Evolutionary conservation across 371 early-diverging fungal genomes (phyloP), one percentile per base, ranked within the genome.

Genomic region (Apophysomyces trapeziformis): DNA sequence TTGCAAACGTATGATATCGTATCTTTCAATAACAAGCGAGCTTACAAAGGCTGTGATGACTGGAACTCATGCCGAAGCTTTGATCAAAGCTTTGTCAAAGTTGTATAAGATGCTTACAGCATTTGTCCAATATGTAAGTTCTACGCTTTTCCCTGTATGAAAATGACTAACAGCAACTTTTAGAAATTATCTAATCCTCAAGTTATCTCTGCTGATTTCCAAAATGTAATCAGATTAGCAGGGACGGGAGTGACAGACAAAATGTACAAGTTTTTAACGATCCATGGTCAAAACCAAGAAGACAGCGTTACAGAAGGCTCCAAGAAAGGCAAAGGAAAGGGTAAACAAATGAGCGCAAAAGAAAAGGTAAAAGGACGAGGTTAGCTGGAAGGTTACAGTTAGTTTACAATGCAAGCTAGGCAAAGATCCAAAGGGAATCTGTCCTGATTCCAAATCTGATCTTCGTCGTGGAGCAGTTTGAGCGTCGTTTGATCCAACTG

Each of bases 381-480:
- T 16, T 32, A 58, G 63, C 60, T 67, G 61, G 62, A 72, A 71
- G 45, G 63, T 64, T 37, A 66, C 65, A 32, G 16, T 32, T 18
- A 71, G 65, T 36, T 39, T 18, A 37, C 32, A 32, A 32, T 21
- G 12, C 1, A 47, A 47, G 7, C 47, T 71, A 82, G 75, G 82
- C 84, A 16, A 88, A 84, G 63, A 78, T 86, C 14, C 54, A 83
- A 8, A 82, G 89, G 13, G 90, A 91, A 64, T 84, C 87, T 16
- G 86, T 84, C 59, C 69, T 87, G 71, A 86, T 91, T 41, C 91
- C 91, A 0, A 74, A 70, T 12, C 58, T 90, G 66, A 89, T 91
- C 62, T 91, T 83, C 66, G 75, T 74, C 13, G 86, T 88, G 3
- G 91, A 91, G 67, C 89, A 89, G 70, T 91, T 85, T 71, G 91